These are phyloP conservation scores for Dothistroma septosporum DNA, from an alignment of 2,329 filamentous ascomycete genomes.

Conservation along the genomic window DNA sequence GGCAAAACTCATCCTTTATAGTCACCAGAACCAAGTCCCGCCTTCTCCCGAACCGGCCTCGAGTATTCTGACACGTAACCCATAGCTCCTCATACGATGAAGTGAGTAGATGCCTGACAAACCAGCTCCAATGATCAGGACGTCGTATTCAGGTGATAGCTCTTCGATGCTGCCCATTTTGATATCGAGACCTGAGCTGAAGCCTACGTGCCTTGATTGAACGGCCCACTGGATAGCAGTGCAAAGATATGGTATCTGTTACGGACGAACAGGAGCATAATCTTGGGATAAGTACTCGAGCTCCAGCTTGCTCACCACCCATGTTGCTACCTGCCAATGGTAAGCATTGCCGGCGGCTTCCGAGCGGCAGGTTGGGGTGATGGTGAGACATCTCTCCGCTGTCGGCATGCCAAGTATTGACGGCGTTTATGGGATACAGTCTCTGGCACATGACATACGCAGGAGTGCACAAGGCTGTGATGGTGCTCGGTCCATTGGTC, in stretches of 20 bases:
- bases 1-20: conserved; percentile 35
- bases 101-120: conserved; percentile 41
- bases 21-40: conserved; percentile 32
- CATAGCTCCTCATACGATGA: conserved; percentile 37
- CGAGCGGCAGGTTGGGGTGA: background rate
- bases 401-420: background rate
- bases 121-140: conserved; percentile 37
- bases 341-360: background rate
- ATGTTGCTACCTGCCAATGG: background rate
- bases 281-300: background rate
- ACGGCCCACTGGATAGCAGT: background rate
- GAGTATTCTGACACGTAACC: conserved; percentile 25
- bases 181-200: background rate
- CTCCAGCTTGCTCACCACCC: background rate
- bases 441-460: too few species aligned
- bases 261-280: background rate
- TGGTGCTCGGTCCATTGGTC: too few species aligned
- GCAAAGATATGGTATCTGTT: background rate
- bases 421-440: too few species aligned
- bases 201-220: background rate
- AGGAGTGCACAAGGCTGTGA: background rate
- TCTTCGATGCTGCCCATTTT: conserved; percentile 5
- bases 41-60: conserved; percentile 31
- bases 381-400: background rate
- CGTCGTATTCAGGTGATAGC: conserved; percentile 16